Percentiles rank a stretch among this genome's conserved stretches.
phyloP scores from a whole-genome alignment of 345 rosid genomes.

The Syzygium jambos region DNA sequence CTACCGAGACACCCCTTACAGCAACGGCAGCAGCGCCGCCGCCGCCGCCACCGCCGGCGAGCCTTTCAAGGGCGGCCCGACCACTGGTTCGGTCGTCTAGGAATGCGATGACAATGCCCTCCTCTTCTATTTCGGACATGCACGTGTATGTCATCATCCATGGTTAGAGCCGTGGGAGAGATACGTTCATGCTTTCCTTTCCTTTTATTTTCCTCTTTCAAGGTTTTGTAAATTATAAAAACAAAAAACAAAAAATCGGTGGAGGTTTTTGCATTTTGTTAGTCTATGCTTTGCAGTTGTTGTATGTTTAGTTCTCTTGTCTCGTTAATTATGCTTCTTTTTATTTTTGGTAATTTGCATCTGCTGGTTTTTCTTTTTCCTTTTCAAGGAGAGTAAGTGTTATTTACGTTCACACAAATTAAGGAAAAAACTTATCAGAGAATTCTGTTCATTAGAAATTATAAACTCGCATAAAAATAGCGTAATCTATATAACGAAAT shows the following conservation, averaged over 20 bases:
- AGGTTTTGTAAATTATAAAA: background rate
- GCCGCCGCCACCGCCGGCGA: background rate
- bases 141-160: background rate
- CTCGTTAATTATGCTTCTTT: background rate
- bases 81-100: background rate
- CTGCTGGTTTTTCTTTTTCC: background rate
- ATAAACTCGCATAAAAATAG: background rate
- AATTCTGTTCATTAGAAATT: background rate
- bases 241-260: background rate
- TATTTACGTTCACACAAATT: background rate
- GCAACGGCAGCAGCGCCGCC: slow-evolving; percentile 20
- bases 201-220: background rate
- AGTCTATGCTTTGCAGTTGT: background rate
- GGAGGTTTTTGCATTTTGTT: background rate
- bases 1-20: slow-evolving; percentile 51
- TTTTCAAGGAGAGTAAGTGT: background rate
- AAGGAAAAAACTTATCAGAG: background rate
- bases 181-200: background rate
- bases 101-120: background rate
- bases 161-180: background rate
- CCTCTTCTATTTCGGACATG: background rate
- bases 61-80: background rate
- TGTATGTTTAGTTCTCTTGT: background rate
- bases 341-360: background rate
- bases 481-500: background rate